Percentiles rank a stretch among this genome's conserved stretches.
phyloP scores from a whole-genome alignment of 2,329 filamentous ascomycete genomes.

The Furcasterigmium furcatum region DNA sequence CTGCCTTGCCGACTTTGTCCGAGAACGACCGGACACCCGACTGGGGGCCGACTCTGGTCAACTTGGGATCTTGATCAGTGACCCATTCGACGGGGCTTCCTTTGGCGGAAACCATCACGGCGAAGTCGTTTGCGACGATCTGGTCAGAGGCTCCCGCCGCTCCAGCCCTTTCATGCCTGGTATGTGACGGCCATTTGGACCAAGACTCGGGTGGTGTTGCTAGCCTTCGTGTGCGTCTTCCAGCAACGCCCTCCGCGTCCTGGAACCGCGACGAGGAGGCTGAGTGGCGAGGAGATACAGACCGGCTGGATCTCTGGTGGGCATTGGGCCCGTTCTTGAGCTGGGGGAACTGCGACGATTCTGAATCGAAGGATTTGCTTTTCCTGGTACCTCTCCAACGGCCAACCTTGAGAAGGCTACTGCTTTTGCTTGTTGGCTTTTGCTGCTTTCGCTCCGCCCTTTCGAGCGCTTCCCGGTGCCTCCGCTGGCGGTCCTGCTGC shows the following conservation, averaged over 20 bases:
- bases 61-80: constrained; percentile 16
- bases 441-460: not conserved
- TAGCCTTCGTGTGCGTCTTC: constrained; percentile 5
- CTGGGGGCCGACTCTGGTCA: constrained; percentile 3
- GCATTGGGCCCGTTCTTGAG: too few species aligned
- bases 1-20: constrained; percentile 22
- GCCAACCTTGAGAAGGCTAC: constrained; percentile 4
- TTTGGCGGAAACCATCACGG: constrained; percentile 14
- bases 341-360: constrained; percentile 4
- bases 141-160: constrained; percentile 17
- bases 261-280: not conserved
- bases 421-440: not conserved
- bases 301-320: not conserved
- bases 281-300: not conserved
- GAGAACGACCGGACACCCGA: constrained; percentile 20
- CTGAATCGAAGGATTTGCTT: constrained; percentile 3
- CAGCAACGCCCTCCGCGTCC: not conserved
- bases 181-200: constrained; percentile 28
- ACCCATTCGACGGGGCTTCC: constrained; percentile 18
- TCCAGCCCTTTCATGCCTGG: constrained; percentile 21
- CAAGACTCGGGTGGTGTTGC: constrained; percentile 23
- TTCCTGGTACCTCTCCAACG: constrained; percentile 8
- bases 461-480: not conserved
- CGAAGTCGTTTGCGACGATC: constrained; percentile 24
- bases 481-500: constrained; percentile 7